Base-by-base conservation (phyloP, 2,329 filamentous ascomycete genomes). In the Fusarium sp. region DNA sequence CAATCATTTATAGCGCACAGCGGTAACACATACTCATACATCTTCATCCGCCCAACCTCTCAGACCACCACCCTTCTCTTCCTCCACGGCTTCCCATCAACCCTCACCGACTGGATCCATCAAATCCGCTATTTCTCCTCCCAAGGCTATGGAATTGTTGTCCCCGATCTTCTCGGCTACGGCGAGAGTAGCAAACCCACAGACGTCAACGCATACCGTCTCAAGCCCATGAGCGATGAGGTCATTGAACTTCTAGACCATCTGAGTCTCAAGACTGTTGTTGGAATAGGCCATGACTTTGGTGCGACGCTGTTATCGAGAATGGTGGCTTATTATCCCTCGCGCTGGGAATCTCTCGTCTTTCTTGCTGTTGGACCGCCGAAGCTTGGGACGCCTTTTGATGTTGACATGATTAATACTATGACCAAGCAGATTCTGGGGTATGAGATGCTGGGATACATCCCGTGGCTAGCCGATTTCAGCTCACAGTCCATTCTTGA, bases 61-160 rank as follows among this genome's bases (percentile, higher is more conserved):
- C 53, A 42, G 9, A 57, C 70, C 10, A 66, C 75, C 7, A 84
- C 82, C 0, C 71, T 86, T 6, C 74, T 86, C 16, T 77, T 86
- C 56, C 76, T 86, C 15, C 84, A 86, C 64, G 83, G 84, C 33
- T 84, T 84, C 49, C 84, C 84, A 28, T 84, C 82, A 7, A 81
- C 80, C 35, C 75, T 78, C 15, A 74, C 77, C 33, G 83, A 85
- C 74, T 86, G 83, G 80, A 58, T 74, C 6, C 69, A 76, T 54
- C 81, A 84, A 56, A 74, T 83, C 7, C 38, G 57, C 0, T 64
- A 77, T 56, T 78, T 85, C 49, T 66, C 73, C 1, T 53, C 72
- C 0, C 33, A 62, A 4, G 82, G 82, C 2, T 81, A 84, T 56
- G 83, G 84, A 0, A 70, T 85, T 15, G 48, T 85, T 1, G 82